These are phyloP conservation scores for Stemphylium beticola DNA, from an alignment of 2,329 filamentous ascomycete genomes.

Conservation along the genomic window DNA sequence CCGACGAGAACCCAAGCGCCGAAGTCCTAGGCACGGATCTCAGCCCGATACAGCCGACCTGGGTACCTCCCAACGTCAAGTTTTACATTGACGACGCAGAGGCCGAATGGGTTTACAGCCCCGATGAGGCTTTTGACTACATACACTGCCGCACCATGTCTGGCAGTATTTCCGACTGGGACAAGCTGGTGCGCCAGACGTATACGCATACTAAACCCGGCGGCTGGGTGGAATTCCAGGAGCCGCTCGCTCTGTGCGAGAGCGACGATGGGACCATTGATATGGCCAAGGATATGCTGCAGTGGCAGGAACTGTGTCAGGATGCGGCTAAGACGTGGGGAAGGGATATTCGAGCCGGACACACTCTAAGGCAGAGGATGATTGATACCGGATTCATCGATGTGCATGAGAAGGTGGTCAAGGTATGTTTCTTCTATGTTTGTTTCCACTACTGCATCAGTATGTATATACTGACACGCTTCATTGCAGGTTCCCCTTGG, in stretches of 20 bases:
- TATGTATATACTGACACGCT: constrained; percentile 5
- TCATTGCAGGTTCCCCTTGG: constrained; percentile 38
- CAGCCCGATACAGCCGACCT: constrained; percentile 47
- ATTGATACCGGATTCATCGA: constrained; percentile 42
- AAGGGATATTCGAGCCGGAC: constrained; percentile 35
- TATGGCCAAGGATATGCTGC: constrained; percentile 26
- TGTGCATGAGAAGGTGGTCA: constrained; percentile 42
- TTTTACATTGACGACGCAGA: constrained; percentile 54
- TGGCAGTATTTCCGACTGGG: constrained; percentile 45
- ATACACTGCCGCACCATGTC: constrained; percentile 43
- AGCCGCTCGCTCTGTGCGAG: constrained; percentile 40
- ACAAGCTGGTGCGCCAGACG: constrained; percentile 30
- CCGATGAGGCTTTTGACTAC: constrained; percentile 45
- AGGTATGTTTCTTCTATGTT: constrained; percentile 24
- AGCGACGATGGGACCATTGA: constrained; percentile 42
- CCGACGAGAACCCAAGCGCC: constrained; percentile 42
- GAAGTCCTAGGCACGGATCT: constrained; percentile 49
- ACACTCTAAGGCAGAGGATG: constrained; percentile 36
- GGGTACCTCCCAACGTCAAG: constrained; percentile 49
- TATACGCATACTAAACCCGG: constrained; percentile 40
- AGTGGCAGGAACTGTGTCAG: constrained; percentile 41
- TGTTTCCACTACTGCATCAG: not conserved
- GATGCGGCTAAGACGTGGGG: constrained; percentile 35
- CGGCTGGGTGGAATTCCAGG: constrained; percentile 47
- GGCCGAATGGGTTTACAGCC: constrained; percentile 46